Percentiles rank a stretch among this genome's conserved stretches.
phyloP scores from a whole-genome alignment of 768 basidiomycete species.

The Gymnopilus junonius region DNA sequence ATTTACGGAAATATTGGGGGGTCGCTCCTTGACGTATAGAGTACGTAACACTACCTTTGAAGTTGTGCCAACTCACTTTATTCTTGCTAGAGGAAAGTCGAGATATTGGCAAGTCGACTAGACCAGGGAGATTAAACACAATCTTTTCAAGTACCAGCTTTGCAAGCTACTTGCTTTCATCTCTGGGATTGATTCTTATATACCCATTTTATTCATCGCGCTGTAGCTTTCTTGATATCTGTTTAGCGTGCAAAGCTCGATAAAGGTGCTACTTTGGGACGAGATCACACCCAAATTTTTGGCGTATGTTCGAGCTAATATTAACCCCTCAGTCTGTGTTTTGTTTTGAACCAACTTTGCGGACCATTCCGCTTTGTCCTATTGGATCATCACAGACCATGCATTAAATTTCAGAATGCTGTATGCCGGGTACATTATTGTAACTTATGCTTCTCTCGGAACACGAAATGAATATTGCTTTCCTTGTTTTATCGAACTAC shows the following conservation, averaged over 20 bases:
- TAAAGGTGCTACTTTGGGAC: constrained; percentile 66
- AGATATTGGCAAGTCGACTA: constrained; percentile 60
- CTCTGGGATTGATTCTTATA: background rate
- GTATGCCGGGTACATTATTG: constrained; percentile 1
- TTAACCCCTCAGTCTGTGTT: constrained; percentile 22
- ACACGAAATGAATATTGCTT: background rate
- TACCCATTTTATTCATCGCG: background rate
- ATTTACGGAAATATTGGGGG: constrained; percentile 66
- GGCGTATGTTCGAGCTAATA: constrained; percentile 86
- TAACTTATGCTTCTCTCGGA: background rate
- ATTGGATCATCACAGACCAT: background rate
- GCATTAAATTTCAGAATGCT: background rate
- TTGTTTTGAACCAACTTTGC: constrained; percentile 1
- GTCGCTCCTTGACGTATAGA: constrained; percentile 66
- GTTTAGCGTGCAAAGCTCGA: constrained; percentile 11
- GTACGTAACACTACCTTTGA: constrained; percentile 42
- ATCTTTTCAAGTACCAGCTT: constrained; percentile 7
- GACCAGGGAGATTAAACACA: constrained; percentile 65
- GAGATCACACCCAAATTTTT: constrained; percentile 56
- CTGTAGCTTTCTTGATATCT: background rate
- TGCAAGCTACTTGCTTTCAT: background rate
- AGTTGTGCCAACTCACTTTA: background rate
- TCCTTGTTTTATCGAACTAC: constrained; percentile 27
- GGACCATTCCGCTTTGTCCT: background rate
- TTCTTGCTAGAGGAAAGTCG: constrained; percentile 58